Percentiles rank a stretch among this genome's conserved stretches.
phyloP scores from a whole-genome alignment of 306 rosid species.

The Gynostemma pentaphyllum region DNA sequence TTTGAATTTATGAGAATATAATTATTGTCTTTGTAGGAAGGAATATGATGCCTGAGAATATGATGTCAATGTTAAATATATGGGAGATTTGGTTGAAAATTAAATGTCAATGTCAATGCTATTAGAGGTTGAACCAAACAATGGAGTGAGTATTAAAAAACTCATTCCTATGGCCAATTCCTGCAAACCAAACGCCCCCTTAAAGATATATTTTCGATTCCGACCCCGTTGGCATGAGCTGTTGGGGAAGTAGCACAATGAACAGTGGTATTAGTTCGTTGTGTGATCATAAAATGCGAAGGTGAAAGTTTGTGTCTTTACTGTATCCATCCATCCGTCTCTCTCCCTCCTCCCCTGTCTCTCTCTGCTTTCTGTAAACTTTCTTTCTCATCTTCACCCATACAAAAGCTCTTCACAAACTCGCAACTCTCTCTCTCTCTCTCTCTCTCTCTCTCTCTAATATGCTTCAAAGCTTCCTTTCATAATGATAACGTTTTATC shows the following conservation, averaged over 20 bases:
- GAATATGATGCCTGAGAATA: too few relatives aligned
- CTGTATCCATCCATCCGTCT: not conserved
- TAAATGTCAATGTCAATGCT: too few relatives aligned
- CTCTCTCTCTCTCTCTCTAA: not conserved
- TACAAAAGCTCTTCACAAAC: conserved; percentile 2
- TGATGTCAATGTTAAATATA: too few relatives aligned
- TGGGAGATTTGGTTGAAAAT: too few relatives aligned
- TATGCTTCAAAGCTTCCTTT: not conserved
- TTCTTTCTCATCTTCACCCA: not conserved
- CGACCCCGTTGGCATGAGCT: not conserved
- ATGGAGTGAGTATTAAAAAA: too few relatives aligned
- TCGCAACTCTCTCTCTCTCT: not conserved
- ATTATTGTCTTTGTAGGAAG: too few relatives aligned
- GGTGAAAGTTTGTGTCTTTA: not conserved
- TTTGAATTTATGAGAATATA: too few relatives aligned
- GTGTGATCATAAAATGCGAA: not conserved
- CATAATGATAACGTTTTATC: conserved; percentile 1
- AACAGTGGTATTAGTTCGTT: not conserved
- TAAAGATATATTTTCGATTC: too few relatives aligned
- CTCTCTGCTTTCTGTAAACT: not conserved
- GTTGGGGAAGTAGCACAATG: not conserved
- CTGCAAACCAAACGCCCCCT: too few relatives aligned
- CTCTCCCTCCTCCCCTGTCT: not conserved
- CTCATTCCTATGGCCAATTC: too few relatives aligned
- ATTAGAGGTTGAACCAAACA: too few relatives aligned